Evolutionary conservation across 2,329 filamentous ascomycete genomes (phyloP), one percentile per base, ranked within the genome.

Genomic region (Cladobotryum mycophilum): DNA sequence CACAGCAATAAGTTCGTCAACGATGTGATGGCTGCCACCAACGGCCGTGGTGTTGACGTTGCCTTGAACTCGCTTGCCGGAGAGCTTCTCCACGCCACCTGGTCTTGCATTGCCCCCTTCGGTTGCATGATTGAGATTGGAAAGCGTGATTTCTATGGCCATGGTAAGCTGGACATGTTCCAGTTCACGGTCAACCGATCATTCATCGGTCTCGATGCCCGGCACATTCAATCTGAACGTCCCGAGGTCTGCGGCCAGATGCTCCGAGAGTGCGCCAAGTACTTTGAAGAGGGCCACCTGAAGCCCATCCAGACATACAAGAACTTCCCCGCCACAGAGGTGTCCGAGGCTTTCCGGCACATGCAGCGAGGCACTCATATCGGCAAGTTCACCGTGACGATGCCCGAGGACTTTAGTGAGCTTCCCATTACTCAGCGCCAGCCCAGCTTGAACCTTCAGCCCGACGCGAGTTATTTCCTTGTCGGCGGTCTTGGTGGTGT

Each of bases 111-210:
- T 3, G 72, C 74, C 1, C 57, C 64, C 5, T 73, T 69, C 43
- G 75, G 73, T 0, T 64, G 58, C 3, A 70, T 79, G 60, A 50
- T 77, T 0, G 74, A 78, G 47, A 68, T 77, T n/a, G 72, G 71
- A 6, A 71, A 71, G 54, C 59, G 66, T 5, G 71, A 76, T 42
- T 60, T 75, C 2, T 56, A 67, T 1, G 66, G 67, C 1, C 66
- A 69, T 18, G 68, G 65, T 2, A 58, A 64, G 5, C 63, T 80
- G 4, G 67, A 69, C 2, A 75, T 80, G 73, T 55, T 65, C 1
- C 62, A 65, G 0, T 80, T 81, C 37, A 59, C 67, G 3, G 55
- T 53, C 1, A 69, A 67, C 4, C 61, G 67, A 0, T 62, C 61
- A 2, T 72, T 68, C 25, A 54, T 57, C 13, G 63, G 64, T 40